Evolutionary conservation across 176 grass and related monocot genomes (phyloP).

Genomic region (Echinochloa phyllopogon): DNA sequence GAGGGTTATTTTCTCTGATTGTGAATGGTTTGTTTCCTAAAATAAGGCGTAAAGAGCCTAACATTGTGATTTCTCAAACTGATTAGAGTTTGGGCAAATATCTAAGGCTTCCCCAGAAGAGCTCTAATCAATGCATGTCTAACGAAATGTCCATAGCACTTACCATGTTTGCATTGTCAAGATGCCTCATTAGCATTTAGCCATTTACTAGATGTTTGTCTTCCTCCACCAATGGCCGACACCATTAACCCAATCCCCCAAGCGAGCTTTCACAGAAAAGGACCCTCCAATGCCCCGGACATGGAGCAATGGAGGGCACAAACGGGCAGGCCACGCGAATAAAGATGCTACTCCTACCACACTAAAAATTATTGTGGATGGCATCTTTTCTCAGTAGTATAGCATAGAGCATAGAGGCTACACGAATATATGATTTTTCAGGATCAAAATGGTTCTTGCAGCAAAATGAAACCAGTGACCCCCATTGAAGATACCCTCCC

Average conservation of each 20-base stretch:
- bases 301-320: neutral
- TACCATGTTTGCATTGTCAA: neutral
- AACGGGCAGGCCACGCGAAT: conserved; percentile 40
- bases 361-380: conserved; percentile 46
- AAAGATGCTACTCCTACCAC: conserved; percentile 33
- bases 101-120: neutral
- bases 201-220: too few species aligned
- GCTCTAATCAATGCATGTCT: neutral
- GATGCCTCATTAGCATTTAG: neutral
- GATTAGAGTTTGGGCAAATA: neutral
- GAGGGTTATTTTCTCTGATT: too few species aligned
- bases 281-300: neutral
- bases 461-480: conserved; percentile 33
- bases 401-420: neutral
- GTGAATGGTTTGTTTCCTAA: too few species aligned
- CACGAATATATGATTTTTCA: conserved; percentile 2
- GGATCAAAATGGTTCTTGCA: conserved; percentile 41
- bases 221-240: conserved; percentile 45
- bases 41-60: too few species aligned
- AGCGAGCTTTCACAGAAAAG: conserved; percentile 46
- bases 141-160: neutral
- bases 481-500: conserved; percentile 44
- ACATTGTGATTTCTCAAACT: neutral
- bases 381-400: conserved; percentile 1
- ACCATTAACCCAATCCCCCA: conserved; percentile 35